Conservation (phyloP, 1,139 yeast species). For the Kodamaea fungicola region DNA sequence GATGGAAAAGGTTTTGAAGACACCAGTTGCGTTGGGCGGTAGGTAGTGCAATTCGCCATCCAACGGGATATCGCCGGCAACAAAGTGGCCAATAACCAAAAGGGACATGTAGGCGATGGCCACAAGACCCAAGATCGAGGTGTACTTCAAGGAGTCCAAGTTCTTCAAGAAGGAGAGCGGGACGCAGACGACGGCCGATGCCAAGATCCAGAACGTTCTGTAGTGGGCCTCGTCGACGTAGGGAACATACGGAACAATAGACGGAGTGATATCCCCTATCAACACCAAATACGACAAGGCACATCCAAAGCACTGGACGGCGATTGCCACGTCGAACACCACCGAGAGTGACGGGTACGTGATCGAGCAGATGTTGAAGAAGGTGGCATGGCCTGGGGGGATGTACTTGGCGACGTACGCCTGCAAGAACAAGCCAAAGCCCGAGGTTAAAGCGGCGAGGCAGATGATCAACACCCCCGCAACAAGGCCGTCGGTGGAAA, state of each 20-base stretch:
- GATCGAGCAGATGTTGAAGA: slow-evolving; percentile 76
- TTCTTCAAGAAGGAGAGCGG: slow-evolving; percentile 43
- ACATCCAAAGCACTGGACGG: slow-evolving; percentile 68
- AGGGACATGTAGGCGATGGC: slow-evolving; percentile 40
- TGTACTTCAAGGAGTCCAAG: slow-evolving; percentile 43
- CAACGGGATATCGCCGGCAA: slow-evolving; percentile 42
- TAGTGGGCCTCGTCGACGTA: slow-evolving; percentile 14
- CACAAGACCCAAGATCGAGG: slow-evolving; percentile 39
- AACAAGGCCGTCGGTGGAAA: slow-evolving; percentile 76
- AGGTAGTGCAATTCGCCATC: slow-evolving; percentile 55
- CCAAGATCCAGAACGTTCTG: slow-evolving; percentile 38
- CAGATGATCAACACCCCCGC: slow-evolving; percentile 64
- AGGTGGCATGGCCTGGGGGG: slow-evolving; percentile 74
- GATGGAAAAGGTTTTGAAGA: slow-evolving; percentile 57
- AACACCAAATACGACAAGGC: slow-evolving; percentile 45
- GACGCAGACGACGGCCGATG: slow-evolving; percentile 32
- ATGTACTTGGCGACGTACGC: slow-evolving; percentile 70
- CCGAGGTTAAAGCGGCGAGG: slow-evolving; percentile 75
- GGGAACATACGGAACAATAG: slow-evolving; percentile 26
- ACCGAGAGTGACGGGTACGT: slow-evolving; percentile 85
- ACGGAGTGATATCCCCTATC: slow-evolving; percentile 47
- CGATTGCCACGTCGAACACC: slow-evolving; percentile 82
- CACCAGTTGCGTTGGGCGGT: slow-evolving; percentile 57
- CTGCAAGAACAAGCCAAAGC: slow-evolving; percentile 76
- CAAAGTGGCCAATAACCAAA: slow-evolving; percentile 34